Base-by-base conservation (phyloP, 768 basidiomycete species). In the Fibroporia radiculosa region DNA sequence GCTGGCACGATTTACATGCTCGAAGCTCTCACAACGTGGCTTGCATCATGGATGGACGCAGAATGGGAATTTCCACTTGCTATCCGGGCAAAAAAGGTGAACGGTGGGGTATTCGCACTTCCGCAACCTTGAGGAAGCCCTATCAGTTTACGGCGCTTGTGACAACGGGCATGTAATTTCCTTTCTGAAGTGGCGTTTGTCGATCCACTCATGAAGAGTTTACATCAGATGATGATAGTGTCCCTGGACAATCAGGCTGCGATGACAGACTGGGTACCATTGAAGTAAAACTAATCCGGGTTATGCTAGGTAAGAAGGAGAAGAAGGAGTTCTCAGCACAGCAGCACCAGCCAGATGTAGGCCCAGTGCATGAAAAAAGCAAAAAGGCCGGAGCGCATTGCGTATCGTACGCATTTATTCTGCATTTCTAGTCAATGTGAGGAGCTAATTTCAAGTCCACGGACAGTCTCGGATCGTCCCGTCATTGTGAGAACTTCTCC, bases 331-430 rank as follows among this genome's bases (percentile, higher is more conserved):
- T 32, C 13, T 13, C 6, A 19, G 28, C 29, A 33, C 16, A 4
- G 26, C 6, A n/a, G 41, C 20, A 19, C 22, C 13, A 26, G 25
- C n/a, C 39, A 8, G 10, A 26, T 3, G 29, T 53, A 6, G 54
- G 48, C 3, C 32, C 46, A 14, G 40, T 53, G 6, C 48, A 53
- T 18, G 52, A 53, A 36, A 41, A 35, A 24, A 42, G 28, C 1
- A 53, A 53, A 44, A 50, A 53, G 32, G 45, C 42, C 3, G 48
- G 48, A 6, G 34, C 32, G 11, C 52, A 53, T 20, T 50, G 52
- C 28, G 42, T 53, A 6, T 28, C 46, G 52, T 53, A 36, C 8
- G 48, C 45, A 28, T 28, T 16, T 12, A 18, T 40, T 6, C 37
- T 19, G 7, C 18, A 28, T 6, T 6, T 22, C 26, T 23, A 6